A percentile compares a stretch with the other conserved stretches of the same genome.
These are phyloP conservation scores for Anethum foeniculum DNA, from an alignment of 140 eudicot genomes.

Conservation along the genomic window DNA sequence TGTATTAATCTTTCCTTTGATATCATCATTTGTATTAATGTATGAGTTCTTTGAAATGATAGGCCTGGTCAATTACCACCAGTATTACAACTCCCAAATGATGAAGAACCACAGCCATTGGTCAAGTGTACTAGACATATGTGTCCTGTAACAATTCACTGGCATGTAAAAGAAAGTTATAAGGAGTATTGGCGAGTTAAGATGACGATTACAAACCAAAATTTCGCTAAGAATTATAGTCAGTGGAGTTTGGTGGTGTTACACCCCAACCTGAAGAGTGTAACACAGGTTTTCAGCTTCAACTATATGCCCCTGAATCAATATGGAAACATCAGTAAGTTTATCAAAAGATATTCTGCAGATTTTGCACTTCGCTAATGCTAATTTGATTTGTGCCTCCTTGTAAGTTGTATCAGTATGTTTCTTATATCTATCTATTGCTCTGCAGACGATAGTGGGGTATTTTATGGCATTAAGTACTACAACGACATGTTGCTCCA, in stretches of 20 bases:
- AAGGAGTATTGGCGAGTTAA: conserved; percentile 76
- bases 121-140: conserved; percentile 54
- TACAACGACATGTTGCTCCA: conserved; percentile 76
- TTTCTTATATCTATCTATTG: background rate
- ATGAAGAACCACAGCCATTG: conserved; percentile 30
- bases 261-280: conserved; percentile 60
- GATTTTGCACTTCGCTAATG: no score
- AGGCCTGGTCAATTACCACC: conserved; percentile 42
- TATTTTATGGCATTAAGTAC: conserved; percentile 65
- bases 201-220: conserved; percentile 51
- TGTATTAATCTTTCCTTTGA: background rate
- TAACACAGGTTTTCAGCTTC: conserved; percentile 68
- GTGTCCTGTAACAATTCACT: conserved; percentile 71
- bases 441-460: conserved; percentile 60
- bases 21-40: background rate
- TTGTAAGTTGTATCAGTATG: background rate
- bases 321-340: conserved; percentile 50
- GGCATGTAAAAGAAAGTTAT: conserved; percentile 77
- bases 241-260: conserved; percentile 57
- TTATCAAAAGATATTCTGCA: background rate
- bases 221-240: conserved; percentile 41
- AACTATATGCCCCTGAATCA: conserved; percentile 62
- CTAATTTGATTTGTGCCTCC: background rate
- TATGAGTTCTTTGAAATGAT: background rate
- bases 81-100: conserved; percentile 29